Conservation (phyloP, 176 grass and related monocot genomes). For the Alopecurus myosuroides region DNA sequence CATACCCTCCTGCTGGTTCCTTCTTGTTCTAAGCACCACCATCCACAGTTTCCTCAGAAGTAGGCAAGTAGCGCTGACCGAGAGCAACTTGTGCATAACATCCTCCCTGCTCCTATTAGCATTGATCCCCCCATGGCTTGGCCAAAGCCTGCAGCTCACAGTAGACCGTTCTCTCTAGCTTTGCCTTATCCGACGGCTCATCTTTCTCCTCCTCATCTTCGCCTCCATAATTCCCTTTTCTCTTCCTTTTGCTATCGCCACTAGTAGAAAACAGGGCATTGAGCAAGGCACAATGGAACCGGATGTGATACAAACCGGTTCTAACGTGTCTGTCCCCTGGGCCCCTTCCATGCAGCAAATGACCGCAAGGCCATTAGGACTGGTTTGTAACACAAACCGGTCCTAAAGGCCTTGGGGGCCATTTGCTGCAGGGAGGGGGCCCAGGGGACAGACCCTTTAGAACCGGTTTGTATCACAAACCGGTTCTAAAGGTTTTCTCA, state of each 20-base stretch:
- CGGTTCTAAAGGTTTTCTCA: no score
- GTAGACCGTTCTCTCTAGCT: constrained; percentile 50
- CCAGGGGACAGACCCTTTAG: no score
- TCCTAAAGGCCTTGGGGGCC: no score
- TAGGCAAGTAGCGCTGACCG: neutral
- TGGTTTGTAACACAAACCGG: no score
- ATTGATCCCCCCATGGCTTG: constrained; percentile 37
- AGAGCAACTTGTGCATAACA: constrained; percentile 44
- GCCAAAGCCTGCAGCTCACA: constrained; percentile 57
- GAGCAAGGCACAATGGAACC: no score
- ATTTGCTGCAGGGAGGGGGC: no score
- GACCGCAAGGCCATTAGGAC: no score
- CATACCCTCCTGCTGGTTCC: constrained; percentile 15
- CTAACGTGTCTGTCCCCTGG: no score
- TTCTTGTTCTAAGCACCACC: constrained; percentile 21
- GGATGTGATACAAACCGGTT: no score
- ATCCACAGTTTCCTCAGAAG: constrained; percentile 3
- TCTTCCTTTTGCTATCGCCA: constrained; percentile 7
- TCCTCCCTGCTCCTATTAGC: constrained; percentile 59
- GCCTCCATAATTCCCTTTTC: neutral
- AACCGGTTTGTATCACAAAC: no score
- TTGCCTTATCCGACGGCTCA: constrained; percentile 8
- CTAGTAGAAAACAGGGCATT: no score
- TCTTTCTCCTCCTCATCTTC: neutral
- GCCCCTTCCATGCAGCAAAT: no score